Evolutionary conservation across 345 rosid species (phyloP).

Genomic region (Aquilaria malaccensis): DNA sequence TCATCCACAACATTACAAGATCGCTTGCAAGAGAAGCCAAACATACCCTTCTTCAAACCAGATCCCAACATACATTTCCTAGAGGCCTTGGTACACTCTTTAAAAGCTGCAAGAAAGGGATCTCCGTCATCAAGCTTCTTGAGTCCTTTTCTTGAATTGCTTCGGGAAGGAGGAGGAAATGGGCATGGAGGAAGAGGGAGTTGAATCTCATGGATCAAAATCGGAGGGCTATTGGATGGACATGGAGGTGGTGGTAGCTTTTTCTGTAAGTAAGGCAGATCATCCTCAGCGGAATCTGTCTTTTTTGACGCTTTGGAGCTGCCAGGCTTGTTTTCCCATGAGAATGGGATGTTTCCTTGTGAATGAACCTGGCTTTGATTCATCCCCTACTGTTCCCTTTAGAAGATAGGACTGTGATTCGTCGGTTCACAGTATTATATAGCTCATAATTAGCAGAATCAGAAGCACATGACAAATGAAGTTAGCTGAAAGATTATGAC

Average conservation of each 20-base stretch:
- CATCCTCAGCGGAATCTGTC: background rate
- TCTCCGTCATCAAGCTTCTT: slow-evolving; percentile 27
- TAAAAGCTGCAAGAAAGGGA: slow-evolving; percentile 44
- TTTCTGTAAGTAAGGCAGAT: background rate
- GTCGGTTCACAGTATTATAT: background rate
- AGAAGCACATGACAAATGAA: background rate
- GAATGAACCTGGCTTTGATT: slow-evolving; percentile 12
- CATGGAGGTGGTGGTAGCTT: slow-evolving; percentile 39
- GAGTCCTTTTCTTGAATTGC: slow-evolving; percentile 23
- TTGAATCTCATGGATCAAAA: slow-evolving; percentile 10
- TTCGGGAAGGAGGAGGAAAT: slow-evolving; percentile 27
- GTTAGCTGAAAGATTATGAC: slow-evolving; percentile 3
- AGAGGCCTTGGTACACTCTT: slow-evolving; percentile 33
- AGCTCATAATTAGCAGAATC: slow-evolving; percentile 1
- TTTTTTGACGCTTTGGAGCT: slow-evolving; percentile 18
- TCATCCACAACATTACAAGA: slow-evolving; percentile 35
- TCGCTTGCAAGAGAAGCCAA: slow-evolving; percentile 30
- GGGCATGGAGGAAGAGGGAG: slow-evolving; percentile 39
- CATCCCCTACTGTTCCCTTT: slow-evolving; percentile 3
- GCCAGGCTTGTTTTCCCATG: slow-evolving; percentile 38
- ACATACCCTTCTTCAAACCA: slow-evolving; percentile 14
- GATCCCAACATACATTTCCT: slow-evolving; percentile 12
- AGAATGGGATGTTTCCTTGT: slow-evolving; percentile 26
- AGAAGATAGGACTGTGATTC: background rate
- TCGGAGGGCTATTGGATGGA: slow-evolving; percentile 10